Base-by-base conservation (phyloP, 1,284 basidiomycete genomes). In the Rhodotorula sp. region DNA sequence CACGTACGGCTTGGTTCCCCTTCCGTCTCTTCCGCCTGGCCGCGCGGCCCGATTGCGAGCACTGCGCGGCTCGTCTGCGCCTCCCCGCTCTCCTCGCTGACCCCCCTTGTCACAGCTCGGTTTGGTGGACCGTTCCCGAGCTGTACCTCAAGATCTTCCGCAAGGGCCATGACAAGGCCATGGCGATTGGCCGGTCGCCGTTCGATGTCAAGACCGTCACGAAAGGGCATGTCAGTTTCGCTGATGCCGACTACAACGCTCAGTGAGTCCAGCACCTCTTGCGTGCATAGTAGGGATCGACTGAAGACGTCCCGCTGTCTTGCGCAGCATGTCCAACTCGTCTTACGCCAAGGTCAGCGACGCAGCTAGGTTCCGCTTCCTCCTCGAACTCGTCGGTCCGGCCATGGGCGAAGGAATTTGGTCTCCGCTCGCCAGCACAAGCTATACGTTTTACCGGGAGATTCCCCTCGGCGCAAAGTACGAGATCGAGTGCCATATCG, bases 311-410 rank as follows among this genome's bases (percentile, higher is more conserved):
- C 2, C 26, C 20, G 34, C 18, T 31, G 18, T 5, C n/a, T 16
- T n/a, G n/a, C 6, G 2, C 66, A 73, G 71, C 64, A 69, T 74
- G 68, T 62, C 57, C 28, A 74, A 74, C 56, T 68, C 68, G 9
- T 68, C 68, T 10, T 74, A 74, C 55, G 70, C 65, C 18, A 57
- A 57, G 31, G 68, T 62, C 1, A 37, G 59, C 2, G 73, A 74
- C 48, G 24, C 52, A 4, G 73, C 70, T 7, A 59, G 73, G 20
- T 72, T 74, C 65, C 58, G 59, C 10, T 72, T 64, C 64, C 47
- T 72, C 16, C 60, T 70, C n/a, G 63, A 74, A 28, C 47, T 70
- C 8, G 62, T 69, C 30, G 68, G 73, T 1, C 68, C 70, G 0
- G 68, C 70, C 4, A 68, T 74, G 34, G 68, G 65, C 8, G 64